Evolutionary conservation across 768 basidiomycete genomes (phyloP), one percentile per base, ranked within the genome.

Genomic region (Tylopilus felleus): DNA sequence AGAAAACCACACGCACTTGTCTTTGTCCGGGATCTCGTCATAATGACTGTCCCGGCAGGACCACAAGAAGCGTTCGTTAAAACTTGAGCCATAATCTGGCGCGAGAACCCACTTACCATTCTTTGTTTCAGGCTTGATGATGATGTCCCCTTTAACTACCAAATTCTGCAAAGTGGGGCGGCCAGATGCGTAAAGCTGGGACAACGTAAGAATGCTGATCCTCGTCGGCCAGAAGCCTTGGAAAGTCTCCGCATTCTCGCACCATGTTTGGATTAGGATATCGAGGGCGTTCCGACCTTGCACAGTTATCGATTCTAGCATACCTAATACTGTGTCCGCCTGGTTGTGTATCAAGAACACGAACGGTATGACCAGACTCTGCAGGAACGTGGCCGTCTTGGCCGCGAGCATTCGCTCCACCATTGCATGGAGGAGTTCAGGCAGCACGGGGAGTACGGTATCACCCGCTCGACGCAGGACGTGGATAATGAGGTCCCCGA

Each of bases 401-500:
- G 96, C 95, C 0, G 79, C 86, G 13, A 78, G 76, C 81, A 99
- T 89, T 2, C 95, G 81, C 9, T 73, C 73, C 0, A 92, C 78
- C 81, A 99, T 86, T 1, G 92, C 93, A 51, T 85, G 84, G 41
- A 98, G 74, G 16, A 99, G 78, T 58, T 93, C 86, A 2, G 93
- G 92, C 17, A 98, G 80, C 7, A 94, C 90, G 2, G 94, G 86
- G 0, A 90, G 76, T 19, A 98, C 81, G 2, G 85, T 75, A 13
- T 86, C 83, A 13, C 92, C 92, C 0, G 91, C 90, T 57, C 83
- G 85, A 23, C 96, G 80, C 46, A 99, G 76, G 23, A 98, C 76
- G 62, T 98, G 94, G 59, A 98, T 90, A 65, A 99, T 90, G 40
- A 99, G 77, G 65, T 98, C 96, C 19, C 97, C 97, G 44, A 98